Evolutionary conservation across 495 filamentous ascomycete genomes (phyloP).

Genomic region (Filosporella fistucella): DNA sequence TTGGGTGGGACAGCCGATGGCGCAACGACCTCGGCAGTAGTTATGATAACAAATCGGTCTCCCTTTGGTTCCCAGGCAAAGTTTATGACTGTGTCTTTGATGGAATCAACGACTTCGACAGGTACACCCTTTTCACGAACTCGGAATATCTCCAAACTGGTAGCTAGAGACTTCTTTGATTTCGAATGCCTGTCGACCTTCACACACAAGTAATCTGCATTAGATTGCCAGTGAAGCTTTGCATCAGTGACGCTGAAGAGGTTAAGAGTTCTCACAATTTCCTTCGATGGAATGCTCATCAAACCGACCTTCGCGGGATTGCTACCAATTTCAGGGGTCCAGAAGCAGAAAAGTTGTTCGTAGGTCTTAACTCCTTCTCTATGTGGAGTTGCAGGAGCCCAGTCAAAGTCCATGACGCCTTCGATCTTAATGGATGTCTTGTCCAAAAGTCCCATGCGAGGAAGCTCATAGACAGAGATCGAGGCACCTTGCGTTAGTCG

Average conservation of each 20-base stretch:
- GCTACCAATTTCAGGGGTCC: constrained; percentile 97
- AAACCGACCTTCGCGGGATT: constrained; percentile 96
- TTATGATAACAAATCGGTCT: constrained; percentile 94
- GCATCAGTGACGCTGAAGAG: constrained; percentile 96
- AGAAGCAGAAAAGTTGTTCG: constrained; percentile 96
- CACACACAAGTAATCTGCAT: constrained; percentile 89
- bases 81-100: constrained; percentile 98
- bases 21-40: constrained; percentile 75
- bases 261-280: constrained; percentile 88
- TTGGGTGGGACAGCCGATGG: constrained; percentile 80
- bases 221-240: constrained; percentile 96
- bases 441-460: constrained; percentile 84
- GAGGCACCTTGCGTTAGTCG: constrained; percentile 82
- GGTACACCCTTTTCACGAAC: constrained; percentile 94
- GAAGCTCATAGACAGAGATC: constrained; percentile 92
- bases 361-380: constrained; percentile 81
- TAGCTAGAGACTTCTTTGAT: constrained; percentile 95
- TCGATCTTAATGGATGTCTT: constrained; percentile 92
- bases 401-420: constrained; percentile 95
- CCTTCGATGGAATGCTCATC: constrained; percentile 93
- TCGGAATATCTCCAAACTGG: constrained; percentile 97
- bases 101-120: constrained; percentile 93
- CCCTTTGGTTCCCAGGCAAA: constrained; percentile 99
- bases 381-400: constrained; percentile 77
- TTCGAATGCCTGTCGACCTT: constrained; percentile 99